Evolutionary conservation across 228 moss, liverwort and hornwort genomes (phyloP), one percentile per base, ranked within the genome.

Genomic region (Sphagnum magellanicum): DNA sequence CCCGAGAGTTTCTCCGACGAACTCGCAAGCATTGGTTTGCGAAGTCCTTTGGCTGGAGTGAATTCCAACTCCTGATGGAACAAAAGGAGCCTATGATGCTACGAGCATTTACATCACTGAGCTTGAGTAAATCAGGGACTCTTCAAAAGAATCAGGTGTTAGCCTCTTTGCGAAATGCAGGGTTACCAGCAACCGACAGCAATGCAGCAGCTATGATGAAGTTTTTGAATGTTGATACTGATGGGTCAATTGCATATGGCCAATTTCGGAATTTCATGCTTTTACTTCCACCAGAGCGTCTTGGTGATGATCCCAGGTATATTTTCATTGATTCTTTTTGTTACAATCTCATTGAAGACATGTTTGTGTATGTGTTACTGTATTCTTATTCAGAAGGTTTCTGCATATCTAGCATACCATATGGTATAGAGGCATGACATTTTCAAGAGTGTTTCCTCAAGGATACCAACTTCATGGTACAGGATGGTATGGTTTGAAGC

Each of bases 401-500:
- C 32, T 32, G 32, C 32, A 32, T 3, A 32, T 32, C 32, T 32
- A 32, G 32, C 32, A 32, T 32, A 32, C 32, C 32, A 32, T 32
- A 32, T 32, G 32, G 32, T 32, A 32, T 2, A 32, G 32, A 32
- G 32, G 32, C 32, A 32, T 32, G 32, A 32, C 32, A 32, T 32
- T 32, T 32, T 32, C 32, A 2, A 32, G 32, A 32, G 32, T 32
- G 32, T 32, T 32, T 32, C 32, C 32, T 32, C 3, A 32, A 32
- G 32, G 32, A 32, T 32, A 32, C 32, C 32, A 32, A 2, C 32
- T 32, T 32, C 32, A 32, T 32, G 32, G 32, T 65, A 70, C 61
- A 88, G 88, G 80, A 88, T 84, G 88, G 88, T 84, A 61, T 88
- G 88, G 88, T 88, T 88, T 63, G 85, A 88, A 69, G 88, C 88